Conservation (phyloP, 441 rosid species). For the Erysimum cheiri region DNA sequence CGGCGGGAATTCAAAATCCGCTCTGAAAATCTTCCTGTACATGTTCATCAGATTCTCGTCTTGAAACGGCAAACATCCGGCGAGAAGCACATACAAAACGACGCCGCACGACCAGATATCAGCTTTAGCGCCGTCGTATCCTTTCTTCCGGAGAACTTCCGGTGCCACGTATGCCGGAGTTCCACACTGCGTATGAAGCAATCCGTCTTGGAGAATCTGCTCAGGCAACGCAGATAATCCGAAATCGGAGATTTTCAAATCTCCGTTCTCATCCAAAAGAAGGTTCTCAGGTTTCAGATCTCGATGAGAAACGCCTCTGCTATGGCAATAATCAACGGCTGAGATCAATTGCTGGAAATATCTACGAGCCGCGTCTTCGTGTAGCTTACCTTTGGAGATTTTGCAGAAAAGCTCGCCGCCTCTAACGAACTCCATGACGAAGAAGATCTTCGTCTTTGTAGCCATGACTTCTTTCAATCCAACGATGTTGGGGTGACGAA, state of each 20-base stretch:
- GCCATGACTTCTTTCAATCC: slow-evolving; percentile 82
- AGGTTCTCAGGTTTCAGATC: slow-evolving; percentile 87
- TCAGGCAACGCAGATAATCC: slow-evolving; percentile 84
- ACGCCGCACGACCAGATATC: slow-evolving; percentile 96
- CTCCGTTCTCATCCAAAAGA: slow-evolving; percentile 69
- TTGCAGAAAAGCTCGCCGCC: slow-evolving; percentile 89
- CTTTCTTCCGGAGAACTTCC: slow-evolving; percentile 78
- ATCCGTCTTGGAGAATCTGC: slow-evolving; percentile 70
- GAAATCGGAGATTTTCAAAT: slow-evolving; percentile 80
- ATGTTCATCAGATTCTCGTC: slow-evolving; percentile 75
- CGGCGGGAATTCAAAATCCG: slow-evolving; percentile 67
- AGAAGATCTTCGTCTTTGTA: slow-evolving; percentile 70
- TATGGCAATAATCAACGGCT: slow-evolving; percentile 85
- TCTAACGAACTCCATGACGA: slow-evolving; percentile 75
- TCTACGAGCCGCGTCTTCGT: slow-evolving; percentile 69
- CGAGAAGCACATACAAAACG: slow-evolving; percentile 72
- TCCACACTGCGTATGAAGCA: slow-evolving; percentile 85
- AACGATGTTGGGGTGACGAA: slow-evolving; percentile 79
- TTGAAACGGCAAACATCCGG: slow-evolving; percentile 86
- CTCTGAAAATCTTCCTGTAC: slow-evolving; percentile 75
- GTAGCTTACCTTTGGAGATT: slow-evolving; percentile 63
- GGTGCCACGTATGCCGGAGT: slow-evolving; percentile 92
- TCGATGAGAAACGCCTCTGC: slow-evolving; percentile 85
- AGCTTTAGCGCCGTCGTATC: slow-evolving; percentile 75
- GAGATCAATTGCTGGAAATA: slow-evolving; percentile 79